phyloP scores from a whole-genome alignment of 2,329 filamentous ascomycete genomes.

The Emmonsiellopsis sp. region DNA sequence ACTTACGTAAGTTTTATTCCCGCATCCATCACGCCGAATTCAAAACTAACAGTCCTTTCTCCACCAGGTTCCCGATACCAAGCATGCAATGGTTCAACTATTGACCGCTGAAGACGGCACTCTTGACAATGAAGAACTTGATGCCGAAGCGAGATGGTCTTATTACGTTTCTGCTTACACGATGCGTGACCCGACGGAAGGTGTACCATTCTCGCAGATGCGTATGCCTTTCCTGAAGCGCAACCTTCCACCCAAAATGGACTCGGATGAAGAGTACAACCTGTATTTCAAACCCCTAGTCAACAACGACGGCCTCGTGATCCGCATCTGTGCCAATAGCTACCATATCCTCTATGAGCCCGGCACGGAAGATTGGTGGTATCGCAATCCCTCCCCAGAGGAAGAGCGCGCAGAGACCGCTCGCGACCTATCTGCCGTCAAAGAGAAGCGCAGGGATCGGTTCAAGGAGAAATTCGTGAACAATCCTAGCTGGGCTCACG shows the following conservation, averaged over 20 bases:
- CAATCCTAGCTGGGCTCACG: conserved; percentile 43
- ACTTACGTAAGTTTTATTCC: conserved; percentile 64
- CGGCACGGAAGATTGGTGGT: conserved; percentile 62
- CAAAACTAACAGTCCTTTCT: conserved; percentile 18
- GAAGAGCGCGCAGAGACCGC: conserved; percentile 23
- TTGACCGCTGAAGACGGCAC: conserved; percentile 77
- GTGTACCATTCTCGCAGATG: conserved; percentile 55
- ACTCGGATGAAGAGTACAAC: conserved; percentile 53
- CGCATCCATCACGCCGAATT: too few species aligned
- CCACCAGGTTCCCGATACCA: conserved; percentile 53
- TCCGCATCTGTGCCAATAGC: conserved; percentile 67
- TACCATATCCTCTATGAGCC: conserved; percentile 72
- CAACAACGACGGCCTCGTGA: conserved; percentile 58
- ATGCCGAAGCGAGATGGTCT: conserved; percentile 62
- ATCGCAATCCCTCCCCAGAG: conserved; percentile 30
- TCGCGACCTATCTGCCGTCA: conserved; percentile 26
- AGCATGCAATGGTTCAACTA: conserved; percentile 65
- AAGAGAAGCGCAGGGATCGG: conserved; percentile 35
- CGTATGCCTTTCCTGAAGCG: conserved; percentile 61
- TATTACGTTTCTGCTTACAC: conserved; percentile 93
- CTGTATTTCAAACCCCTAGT: conserved; percentile 46
- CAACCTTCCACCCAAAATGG: conserved; percentile 55
- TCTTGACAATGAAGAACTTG: conserved; percentile 64
- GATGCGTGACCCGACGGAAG: conserved; percentile 79
- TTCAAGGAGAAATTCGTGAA: conserved; percentile 45